Base-by-base conservation (phyloP, 2,329 filamentous ascomycete genomes). In the Nemania sp. region DNA sequence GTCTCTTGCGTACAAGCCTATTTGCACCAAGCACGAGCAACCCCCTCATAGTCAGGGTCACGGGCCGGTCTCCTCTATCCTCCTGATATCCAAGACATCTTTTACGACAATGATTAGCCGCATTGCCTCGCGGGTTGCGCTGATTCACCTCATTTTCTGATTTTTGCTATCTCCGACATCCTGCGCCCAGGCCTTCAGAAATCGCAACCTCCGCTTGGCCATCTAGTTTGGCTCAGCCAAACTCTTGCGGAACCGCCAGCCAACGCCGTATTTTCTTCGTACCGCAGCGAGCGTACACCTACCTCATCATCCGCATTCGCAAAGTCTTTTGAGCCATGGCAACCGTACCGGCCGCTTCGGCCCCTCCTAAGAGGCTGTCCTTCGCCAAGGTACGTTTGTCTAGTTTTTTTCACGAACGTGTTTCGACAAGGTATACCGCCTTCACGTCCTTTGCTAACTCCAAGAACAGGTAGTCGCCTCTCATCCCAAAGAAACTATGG, bases 91-190 rank as follows among this genome's bases (percentile, higher is more conserved):
- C 62, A 74, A 74, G 68, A 72, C 69, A 73, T 68, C 71, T 70
- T 72, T 74, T 71, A 79, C 79, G 75, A 84, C 82, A 75, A 85
- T 85, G 83, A 83, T 79, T 79, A 80, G 76, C 79, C 75, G 77
- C 76, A 78, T 77, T 76, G 75, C 77, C 74, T 77, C 76, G 74
- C 78, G 78, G 81, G 77, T 77, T 78, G 80, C 77, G 75, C 77
- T 80, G 77, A 81, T 82, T 77, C 78, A 79, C 78, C 81, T 80
- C 76, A 75, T 78, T 80, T 80, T 77, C 78, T 84, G 79, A 84
- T 79, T 79, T 77, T 67, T 69, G 20, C 68, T 62, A 43, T 56
- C 58, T 60, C 65, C 60, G 58, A 62, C 59, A 65, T 67, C 60
- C 57, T 63, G 55, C 64, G 61, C 53, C 59, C 62, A 65, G 64